A percentile compares a stretch with the other conserved stretches of the same genome.
Conservation (phyloP, 2,329 filamentous ascomycete genomes). For the Xylogone sp. region DNA sequence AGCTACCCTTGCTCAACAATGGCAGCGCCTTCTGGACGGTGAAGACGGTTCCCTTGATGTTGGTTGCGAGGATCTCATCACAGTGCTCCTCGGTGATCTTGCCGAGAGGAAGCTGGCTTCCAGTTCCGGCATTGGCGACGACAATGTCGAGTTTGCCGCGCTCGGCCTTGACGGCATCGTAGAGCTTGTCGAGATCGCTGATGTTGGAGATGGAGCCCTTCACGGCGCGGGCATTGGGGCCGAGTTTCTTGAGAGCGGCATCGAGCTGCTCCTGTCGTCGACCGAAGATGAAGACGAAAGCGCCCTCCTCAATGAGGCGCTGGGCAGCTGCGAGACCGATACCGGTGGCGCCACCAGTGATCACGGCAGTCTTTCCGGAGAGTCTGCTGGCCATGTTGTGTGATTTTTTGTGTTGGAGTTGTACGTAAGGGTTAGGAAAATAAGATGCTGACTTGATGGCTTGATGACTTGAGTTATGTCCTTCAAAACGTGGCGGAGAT, state of each 20-base stretch:
- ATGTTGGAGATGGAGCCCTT: conserved; percentile 17
- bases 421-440: conserved; percentile 3
- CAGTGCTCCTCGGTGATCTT: conserved; percentile 19
- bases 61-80: conserved; percentile 27
- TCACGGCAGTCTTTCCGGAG: conserved; percentile 13
- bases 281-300: conserved; percentile 14
- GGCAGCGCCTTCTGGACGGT: conserved; percentile 28
- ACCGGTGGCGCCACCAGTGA: conserved; percentile 17
- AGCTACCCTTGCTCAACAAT: conserved; percentile 16
- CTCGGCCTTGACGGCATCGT: conserved; percentile 19
- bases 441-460: background rate
- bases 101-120: conserved; percentile 16
- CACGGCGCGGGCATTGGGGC: conserved; percentile 15
- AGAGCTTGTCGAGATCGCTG: conserved; percentile 17
- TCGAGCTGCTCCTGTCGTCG: conserved; percentile 16
- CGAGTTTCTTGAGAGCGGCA: conserved; percentile 11
- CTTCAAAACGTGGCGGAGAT: conserved; percentile 9
- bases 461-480: too few species aligned
- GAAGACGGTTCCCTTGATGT: conserved; percentile 33
- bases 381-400: conserved; percentile 9
- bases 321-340: conserved; percentile 15
- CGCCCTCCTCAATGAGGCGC: conserved; percentile 14
- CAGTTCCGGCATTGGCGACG: conserved; percentile 16
- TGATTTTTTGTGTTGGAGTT: conserved; percentile 9
- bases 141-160: conserved; percentile 21